Evolutionary conservation across 257 asterid species (phyloP), one percentile per base, ranked within the genome.

Genomic region (Handroanthus guayacan): DNA sequence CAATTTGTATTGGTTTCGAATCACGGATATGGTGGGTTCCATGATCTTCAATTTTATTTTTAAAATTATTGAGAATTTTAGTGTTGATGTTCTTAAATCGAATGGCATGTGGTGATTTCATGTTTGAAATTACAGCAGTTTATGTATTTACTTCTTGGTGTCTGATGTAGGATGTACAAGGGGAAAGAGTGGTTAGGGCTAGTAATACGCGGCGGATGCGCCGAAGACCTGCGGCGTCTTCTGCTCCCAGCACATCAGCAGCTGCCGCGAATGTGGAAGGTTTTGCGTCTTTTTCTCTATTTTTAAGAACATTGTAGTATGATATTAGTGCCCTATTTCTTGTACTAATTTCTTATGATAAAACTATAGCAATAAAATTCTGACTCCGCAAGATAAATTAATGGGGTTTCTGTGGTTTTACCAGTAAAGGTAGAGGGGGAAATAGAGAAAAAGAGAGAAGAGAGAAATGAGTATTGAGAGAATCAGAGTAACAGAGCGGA

Each of bases 191-290:
- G 63, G 94, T 92, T 41, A 87, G 97, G 83, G 93, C 84, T 78
- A 85, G 79, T 39, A 80, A 84, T 8, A 48, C 79, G 48, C 79
- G 91, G 72, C 87, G 96, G 38, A 90, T 95, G 89, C 96, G 96
- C 81, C 89, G 98, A 70, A 83, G 98, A 82, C 76, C 93, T 71
- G 84, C 89, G 2, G 92, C 89, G 79, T 83, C 95, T 77, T 79
- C 97, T 78, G 87, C 85, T 78, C 94, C 95, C 75, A 87, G 98
- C 83, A 75, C 98, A 64, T 94, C 98, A 31, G 83, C 92, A 8
- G 89, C 97, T 37, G 84, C 91, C 2, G 92, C 89, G 12, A 69
- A 84, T 57, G 84, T 72, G 47, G 95, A 94, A 84, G 98, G 98
- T 93, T 61, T 47, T 58, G 18, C 37, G 47, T 56, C 5, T 14